Conservation (phyloP, 495 filamentous ascomycete genomes). For the Lepraria neglecta region DNA sequence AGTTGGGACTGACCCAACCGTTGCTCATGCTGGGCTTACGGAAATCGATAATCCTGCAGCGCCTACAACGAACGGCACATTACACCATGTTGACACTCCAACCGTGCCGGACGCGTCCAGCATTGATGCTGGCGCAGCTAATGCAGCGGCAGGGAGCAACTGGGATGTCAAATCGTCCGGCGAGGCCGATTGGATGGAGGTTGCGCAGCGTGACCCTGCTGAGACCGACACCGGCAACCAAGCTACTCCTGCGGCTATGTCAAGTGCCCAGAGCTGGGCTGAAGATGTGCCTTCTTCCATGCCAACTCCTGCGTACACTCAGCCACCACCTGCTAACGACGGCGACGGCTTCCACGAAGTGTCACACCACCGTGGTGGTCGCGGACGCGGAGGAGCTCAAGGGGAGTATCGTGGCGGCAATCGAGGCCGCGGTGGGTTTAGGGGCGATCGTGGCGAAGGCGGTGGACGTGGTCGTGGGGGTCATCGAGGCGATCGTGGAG, state of each 20-base stretch:
- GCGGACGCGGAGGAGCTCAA: constrained; percentile 45
- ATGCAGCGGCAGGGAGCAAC: constrained; percentile 60
- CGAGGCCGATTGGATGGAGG: constrained; percentile 70
- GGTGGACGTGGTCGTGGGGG: constrained; percentile 61
- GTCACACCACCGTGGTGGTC: constrained; percentile 43
- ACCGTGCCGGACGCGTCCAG: constrained; percentile 45
- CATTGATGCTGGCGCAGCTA: constrained; percentile 56
- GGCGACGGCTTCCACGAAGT: constrained; percentile 68
- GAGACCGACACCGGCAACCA: constrained; percentile 65
- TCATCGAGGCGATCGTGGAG: constrained; percentile 64
- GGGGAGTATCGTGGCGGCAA: constrained; percentile 50
- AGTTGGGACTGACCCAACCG: constrained; percentile 63
- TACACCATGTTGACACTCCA: constrained; percentile 38
- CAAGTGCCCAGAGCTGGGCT: constrained; percentile 58
- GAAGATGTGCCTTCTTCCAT: constrained; percentile 50
- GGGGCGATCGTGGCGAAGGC: constrained; percentile 40
- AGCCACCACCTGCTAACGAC: constrained; percentile 34
- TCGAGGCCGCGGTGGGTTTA: constrained; percentile 50
- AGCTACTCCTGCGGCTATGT: constrained; percentile 51
- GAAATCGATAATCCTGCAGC: constrained; percentile 49
- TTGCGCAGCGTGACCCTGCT: constrained; percentile 58
- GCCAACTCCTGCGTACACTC: constrained; percentile 30
- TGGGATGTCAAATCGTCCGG: constrained; percentile 54
- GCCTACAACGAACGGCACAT: constrained; percentile 32
- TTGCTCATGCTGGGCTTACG: constrained; percentile 68